Evolutionary conservation across 2,329 filamentous ascomycete species (phyloP), one percentile per base, ranked within the genome.

Genomic region (Xylariaceae sp.): DNA sequence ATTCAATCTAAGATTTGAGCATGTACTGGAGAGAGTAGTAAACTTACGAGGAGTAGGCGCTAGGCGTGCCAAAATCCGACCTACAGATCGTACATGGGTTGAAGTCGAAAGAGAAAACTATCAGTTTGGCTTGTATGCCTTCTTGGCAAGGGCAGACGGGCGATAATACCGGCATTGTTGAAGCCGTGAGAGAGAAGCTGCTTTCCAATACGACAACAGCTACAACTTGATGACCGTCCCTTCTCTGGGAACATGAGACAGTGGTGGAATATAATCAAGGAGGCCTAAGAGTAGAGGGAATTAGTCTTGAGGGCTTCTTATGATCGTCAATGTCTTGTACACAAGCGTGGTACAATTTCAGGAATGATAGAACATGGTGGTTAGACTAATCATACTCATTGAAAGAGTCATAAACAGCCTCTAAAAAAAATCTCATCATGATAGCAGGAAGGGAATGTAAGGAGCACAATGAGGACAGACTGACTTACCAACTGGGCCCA

Each of bases 21-120:
- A 6, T 17, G 14, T 17, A 43, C n/a, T n/a, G 28, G 13, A 5
- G 39, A 16, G 2, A 34, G 31, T 42, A 42, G 9, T 17, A 44
- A 31, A 33, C 48, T 40, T 28, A 60, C 18, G 16, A 5, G 18
- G 9, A n/a, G 9, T 56, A 86, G 80, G 74, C 77, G 6, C 73
- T 89, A 2, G 73, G 74, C 2, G 72, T 86, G 6, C 79, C 86
- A 31, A 88, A 86, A 63, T 84, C 86, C 1, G 77, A 82, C 54
- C 69, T 89, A 1, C 74, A 79, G 41, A 78, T 90, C 39, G 77
- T 79, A 12, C 81, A 81, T 14, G 87, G 87, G 0, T 64, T 78
- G 48, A 89, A 84, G 66, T 84, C 81, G 17, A 76, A 80, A 51
- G 80, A 86, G 41, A 90, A 90, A 69, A 84, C 77, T 0, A 67